A percentile compares a stretch with the other conserved stretches of the same genome.
Conservation (phyloP, 805 yeast genomes). For the Metschnikowia orientalis region DNA sequence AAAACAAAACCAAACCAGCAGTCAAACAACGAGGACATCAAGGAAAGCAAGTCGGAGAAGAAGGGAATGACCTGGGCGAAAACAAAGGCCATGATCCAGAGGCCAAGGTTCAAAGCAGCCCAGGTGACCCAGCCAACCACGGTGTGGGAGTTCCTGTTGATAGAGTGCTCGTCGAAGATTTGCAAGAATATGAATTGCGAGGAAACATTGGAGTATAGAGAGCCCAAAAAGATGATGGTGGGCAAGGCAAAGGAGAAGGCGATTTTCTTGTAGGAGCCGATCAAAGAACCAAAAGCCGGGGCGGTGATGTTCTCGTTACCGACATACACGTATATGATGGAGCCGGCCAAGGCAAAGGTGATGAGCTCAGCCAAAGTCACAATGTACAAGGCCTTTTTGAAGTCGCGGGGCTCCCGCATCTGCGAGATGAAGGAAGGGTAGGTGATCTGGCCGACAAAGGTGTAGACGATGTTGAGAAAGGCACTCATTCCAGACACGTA, state of each 20-base stretch:
- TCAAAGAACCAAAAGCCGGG: slow-evolving; percentile 55
- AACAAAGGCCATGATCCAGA: slow-evolving; percentile 54
- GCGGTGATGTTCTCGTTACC: slow-evolving; percentile 52
- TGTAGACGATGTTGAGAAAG: slow-evolving; percentile 53
- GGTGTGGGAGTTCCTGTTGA: slow-evolving; percentile 47
- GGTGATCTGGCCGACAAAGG: slow-evolving; percentile 62
- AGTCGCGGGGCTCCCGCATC: slow-evolving; percentile 54
- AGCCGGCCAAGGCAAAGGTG: slow-evolving; percentile 51
- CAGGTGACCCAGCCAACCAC: slow-evolving; percentile 50
- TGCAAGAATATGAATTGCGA: slow-evolving; percentile 48
- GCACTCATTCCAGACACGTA: slow-evolving; percentile 54
- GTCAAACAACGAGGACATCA: slow-evolving; percentile 60
- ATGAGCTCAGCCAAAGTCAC: slow-evolving; percentile 50
- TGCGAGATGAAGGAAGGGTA: slow-evolving; percentile 60
- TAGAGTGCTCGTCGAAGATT: slow-evolving; percentile 39
- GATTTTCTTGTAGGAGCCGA: slow-evolving; percentile 44
- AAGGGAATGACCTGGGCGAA: slow-evolving; percentile 64
- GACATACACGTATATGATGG: slow-evolving; percentile 54
- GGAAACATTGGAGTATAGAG: slow-evolving; percentile 51
- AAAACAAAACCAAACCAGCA: slow-evolving; percentile 65
- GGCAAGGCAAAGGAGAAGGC: slow-evolving; percentile 62
- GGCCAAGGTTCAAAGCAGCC: slow-evolving; percentile 38
- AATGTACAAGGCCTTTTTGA: slow-evolving; percentile 50
- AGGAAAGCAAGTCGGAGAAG: slow-evolving; percentile 51
- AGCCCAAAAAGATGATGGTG: slow-evolving; percentile 52